Conservation (phyloP, 2,329 filamentous ascomycete genomes). For the Zymoseptoria brevis region DNA sequence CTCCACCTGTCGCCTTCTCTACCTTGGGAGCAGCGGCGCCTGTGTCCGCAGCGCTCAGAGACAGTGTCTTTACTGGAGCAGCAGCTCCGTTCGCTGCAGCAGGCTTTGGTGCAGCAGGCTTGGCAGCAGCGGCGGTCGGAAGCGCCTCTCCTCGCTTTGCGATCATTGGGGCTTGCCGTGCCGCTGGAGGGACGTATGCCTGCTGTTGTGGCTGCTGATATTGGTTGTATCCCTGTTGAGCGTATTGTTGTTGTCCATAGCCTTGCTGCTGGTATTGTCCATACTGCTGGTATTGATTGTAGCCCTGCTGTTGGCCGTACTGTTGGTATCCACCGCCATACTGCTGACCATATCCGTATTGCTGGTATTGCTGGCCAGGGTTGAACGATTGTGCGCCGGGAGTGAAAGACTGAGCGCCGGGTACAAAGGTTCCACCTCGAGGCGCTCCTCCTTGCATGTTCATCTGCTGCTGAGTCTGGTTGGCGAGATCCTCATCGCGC, state of each 20-base stretch:
- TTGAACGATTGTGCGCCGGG: constrained; percentile 30
- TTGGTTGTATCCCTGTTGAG: constrained; percentile 35
- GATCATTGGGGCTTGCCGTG: constrained; percentile 51
- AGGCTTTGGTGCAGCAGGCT: constrained; percentile 30
- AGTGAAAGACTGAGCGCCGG: constrained; percentile 31
- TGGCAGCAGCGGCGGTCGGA: constrained; percentile 37
- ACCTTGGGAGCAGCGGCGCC: constrained; percentile 50
- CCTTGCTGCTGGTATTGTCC: constrained; percentile 37
- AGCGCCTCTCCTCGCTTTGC: constrained; percentile 52
- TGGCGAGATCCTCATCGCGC: constrained; percentile 30
- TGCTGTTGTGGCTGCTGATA: constrained; percentile 40
- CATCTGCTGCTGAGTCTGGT: constrained; percentile 32
- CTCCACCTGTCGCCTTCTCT: constrained; percentile 40
- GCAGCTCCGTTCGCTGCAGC: constrained; percentile 45
- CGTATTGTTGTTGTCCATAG: constrained; percentile 24
- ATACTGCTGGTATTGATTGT: constrained; percentile 30
- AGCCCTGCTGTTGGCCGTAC: constrained; percentile 29
- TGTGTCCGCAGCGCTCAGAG: constrained; percentile 42
- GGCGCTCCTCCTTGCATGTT: constrained; percentile 25
- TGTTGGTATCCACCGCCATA: constrained; percentile 22
- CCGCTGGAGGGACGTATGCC: constrained; percentile 45
- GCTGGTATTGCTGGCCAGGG: constrained; percentile 26
- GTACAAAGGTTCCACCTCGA: constrained; percentile 21
- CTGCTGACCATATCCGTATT: constrained; percentile 35
- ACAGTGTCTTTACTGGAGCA: constrained; percentile 51